phyloP scores from a whole-genome alignment of 208 protist genomes.

The Leishmania amazonensis region DNA sequence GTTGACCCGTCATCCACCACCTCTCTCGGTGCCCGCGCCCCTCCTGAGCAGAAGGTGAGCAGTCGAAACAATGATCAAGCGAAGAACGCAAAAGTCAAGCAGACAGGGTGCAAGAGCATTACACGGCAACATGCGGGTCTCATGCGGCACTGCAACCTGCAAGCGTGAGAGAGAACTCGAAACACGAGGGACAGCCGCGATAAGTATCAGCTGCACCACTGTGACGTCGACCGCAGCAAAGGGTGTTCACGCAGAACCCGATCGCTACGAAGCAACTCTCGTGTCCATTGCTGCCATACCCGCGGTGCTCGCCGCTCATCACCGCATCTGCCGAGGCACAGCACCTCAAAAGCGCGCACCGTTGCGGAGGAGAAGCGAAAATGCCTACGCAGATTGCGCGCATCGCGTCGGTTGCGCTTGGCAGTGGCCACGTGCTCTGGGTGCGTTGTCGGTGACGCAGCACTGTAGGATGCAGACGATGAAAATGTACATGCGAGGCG shows the following conservation, averaged over 20 bases:
- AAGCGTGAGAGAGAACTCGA: neutral
- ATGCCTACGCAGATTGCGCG: neutral
- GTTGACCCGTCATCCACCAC: neutral
- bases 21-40: neutral
- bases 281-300: conserved; percentile 34
- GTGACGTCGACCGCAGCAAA: neutral
- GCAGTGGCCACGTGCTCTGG: neutral
- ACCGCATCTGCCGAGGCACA: conserved; percentile 9
- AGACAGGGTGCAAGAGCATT: neutral
- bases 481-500: neutral
- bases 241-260: neutral
- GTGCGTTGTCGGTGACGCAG: neutral
- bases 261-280: conserved; percentile 11
- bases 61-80: neutral
- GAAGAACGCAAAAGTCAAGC: neutral
- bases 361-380: conserved; percentile 11
- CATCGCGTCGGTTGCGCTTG: neutral
- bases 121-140: neutral
- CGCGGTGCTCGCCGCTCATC: conserved; percentile 24
- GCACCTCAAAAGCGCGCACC: conserved; percentile 27
- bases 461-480: neutral
- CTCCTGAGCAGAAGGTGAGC: conserved; percentile 2
- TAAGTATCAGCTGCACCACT: neutral
- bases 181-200: too few relatives aligned
- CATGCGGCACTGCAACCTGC: neutral